Evolutionary conservation across 306 rosid genomes (phyloP).

Genomic region (Trifolium fragiferum): DNA sequence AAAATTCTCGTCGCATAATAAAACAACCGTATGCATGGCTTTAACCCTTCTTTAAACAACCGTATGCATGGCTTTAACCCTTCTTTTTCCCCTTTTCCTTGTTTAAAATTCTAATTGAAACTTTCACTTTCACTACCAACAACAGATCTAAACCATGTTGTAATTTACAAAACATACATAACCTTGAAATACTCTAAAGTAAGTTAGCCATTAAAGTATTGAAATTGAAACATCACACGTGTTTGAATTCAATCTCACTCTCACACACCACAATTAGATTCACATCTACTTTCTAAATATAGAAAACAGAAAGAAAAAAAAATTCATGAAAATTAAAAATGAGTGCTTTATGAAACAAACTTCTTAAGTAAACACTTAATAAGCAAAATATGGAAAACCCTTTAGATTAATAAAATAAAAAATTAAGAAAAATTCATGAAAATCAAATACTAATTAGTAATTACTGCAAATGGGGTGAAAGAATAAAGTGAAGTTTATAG

Average conservation of each 20-base stretch:
- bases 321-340: constrained; percentile 33
- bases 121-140: not conserved
- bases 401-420: constrained; percentile 32
- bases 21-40: constrained; percentile 33
- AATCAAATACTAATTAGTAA: constrained; percentile 10
- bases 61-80: constrained; percentile 32
- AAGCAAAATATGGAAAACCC: constrained; percentile 41
- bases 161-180: constrained; percentile 20
- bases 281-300: constrained; percentile 27
- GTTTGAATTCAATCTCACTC: constrained; percentile 1
- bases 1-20: constrained; percentile 11
- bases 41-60: too few relatives aligned
- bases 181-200: constrained; percentile 2
- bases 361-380: constrained; percentile 5
- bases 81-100: not conserved
- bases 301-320: constrained; percentile 1
- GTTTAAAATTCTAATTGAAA: not conserved
- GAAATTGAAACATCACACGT: constrained; percentile 8
- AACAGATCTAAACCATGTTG: constrained; percentile 26
- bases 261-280: constrained; percentile 16
- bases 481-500: constrained; percentile 5
- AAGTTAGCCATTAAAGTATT: constrained; percentile 10
- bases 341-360: constrained; percentile 21
- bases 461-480: not conserved
- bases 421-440: not conserved